Percentiles rank a stretch among this genome's conserved stretches.
These are phyloP conservation scores for Aspergillus sp. DNA, from an alignment of 2,329 filamentous ascomycete genomes.

Conservation along the genomic window DNA sequence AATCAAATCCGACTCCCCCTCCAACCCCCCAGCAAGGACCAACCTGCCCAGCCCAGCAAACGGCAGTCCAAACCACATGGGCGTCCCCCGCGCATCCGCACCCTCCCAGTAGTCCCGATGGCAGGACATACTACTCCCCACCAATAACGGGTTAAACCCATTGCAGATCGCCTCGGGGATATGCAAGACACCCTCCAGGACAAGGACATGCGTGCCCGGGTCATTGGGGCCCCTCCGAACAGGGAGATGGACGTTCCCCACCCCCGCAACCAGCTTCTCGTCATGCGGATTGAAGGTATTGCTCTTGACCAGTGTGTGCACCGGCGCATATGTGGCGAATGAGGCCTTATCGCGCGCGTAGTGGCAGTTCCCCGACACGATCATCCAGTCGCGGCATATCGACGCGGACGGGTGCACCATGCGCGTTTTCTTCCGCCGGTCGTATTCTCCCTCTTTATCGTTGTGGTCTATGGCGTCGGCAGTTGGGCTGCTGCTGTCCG, in stretches of 20 bases:
- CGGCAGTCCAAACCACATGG: slow-evolving; percentile 20
- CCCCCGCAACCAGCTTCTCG: slow-evolving; percentile 28
- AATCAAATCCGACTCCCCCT: slow-evolving; percentile 23
- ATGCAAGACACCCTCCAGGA: slow-evolving; percentile 35
- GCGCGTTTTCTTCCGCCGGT: slow-evolving; percentile 12
- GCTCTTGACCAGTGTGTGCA: slow-evolving; percentile 17
- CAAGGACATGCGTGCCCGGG: slow-evolving; percentile 23
- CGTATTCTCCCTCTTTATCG: not conserved
- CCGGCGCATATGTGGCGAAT: slow-evolving; percentile 32
- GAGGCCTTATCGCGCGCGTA: slow-evolving; percentile 32
- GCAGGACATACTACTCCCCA: slow-evolving; percentile 26
- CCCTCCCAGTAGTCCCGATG: slow-evolving; percentile 22
- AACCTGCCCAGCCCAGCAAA: slow-evolving; percentile 21
- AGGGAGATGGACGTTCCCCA: slow-evolving; percentile 33
- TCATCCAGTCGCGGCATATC: slow-evolving; percentile 37
- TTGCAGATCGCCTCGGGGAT: slow-evolving; percentile 37
- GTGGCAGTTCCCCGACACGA: slow-evolving; percentile 30
- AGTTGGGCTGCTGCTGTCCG: not conserved
- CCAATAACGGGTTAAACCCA: slow-evolving; percentile 26
- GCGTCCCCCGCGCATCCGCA: slow-evolving; percentile 12
- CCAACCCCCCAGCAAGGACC: slow-evolving; percentile 13
- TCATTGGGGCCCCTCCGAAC: slow-evolving; percentile 23
- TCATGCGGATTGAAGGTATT: slow-evolving; percentile 26
- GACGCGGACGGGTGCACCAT: slow-evolving; percentile 31
- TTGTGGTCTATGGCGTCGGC: not conserved